A percentile compares a stretch with the other conserved stretches of the same genome.
Conservation (phyloP, 352 stramenopile genomes). For the Phytopythium helicoides region DNA sequence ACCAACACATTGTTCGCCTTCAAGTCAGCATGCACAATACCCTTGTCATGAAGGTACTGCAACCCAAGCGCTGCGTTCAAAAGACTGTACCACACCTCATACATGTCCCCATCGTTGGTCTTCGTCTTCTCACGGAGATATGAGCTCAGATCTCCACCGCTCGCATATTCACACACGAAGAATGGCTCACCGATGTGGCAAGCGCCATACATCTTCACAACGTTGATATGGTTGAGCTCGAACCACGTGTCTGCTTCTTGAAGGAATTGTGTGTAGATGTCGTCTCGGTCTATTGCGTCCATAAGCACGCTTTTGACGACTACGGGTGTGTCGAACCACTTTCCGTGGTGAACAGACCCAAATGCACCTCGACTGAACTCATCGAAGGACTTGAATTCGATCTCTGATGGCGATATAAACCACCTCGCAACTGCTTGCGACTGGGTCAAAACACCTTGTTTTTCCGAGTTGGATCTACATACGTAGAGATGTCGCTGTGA, state of each 20-base stretch:
- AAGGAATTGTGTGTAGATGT: constrained; percentile 19
- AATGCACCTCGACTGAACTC: constrained; percentile 17
- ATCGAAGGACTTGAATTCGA: constrained; percentile 10
- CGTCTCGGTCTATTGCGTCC: no score
- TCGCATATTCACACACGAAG: constrained; percentile 17
- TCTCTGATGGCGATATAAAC: constrained; percentile 28
- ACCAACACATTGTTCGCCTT: constrained; percentile 23
- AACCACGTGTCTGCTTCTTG: constrained; percentile 28
- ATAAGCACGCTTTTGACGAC: constrained; percentile 22
- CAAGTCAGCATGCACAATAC: constrained; percentile 9
- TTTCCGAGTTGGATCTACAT: no score
- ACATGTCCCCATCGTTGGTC: not conserved
- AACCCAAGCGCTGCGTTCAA: constrained; percentile 34
- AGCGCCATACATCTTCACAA: constrained; percentile 29
- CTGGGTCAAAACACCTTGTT: not conserved
- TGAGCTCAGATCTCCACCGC: constrained; percentile 8
- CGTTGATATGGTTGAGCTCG: constrained; percentile 27
- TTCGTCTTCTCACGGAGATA: not conserved
- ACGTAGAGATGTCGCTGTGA: no score
- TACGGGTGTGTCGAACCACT: constrained; percentile 26
- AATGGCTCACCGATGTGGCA: constrained; percentile 18
- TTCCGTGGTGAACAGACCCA: constrained; percentile 19
- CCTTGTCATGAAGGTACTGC: constrained; percentile 15
- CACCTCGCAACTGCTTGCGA: constrained; percentile 18
- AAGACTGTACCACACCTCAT: constrained; percentile 10